Base-by-base conservation (phyloP, 192 early-diverging fungal species). In the Hyaloraphidium curvatum region DNA sequence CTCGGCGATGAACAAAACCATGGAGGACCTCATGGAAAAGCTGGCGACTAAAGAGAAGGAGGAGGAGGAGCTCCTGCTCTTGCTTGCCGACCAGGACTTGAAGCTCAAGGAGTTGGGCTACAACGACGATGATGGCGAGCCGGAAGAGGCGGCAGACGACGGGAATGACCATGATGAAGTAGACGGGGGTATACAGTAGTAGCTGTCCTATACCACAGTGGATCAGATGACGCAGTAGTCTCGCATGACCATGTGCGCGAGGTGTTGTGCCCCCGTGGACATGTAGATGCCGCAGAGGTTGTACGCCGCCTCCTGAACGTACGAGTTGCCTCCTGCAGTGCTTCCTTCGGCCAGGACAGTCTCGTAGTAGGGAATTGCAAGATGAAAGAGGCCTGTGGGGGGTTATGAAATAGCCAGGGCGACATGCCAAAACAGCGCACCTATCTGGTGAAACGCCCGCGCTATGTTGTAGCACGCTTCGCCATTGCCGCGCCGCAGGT, bases 281-380 rank as follows among this genome's bases (percentile, higher is more conserved):
- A 82, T 56, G 53, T 89, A 91, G 21, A 98, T 86, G 28, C 74
- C 57, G 33, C 81, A 73, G 52, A 95, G 63, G 55, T 98, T 98
- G 63, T 91, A 96, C 22, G 91, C 94, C 0, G 86, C 83, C 71
- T 52, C 52, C 67, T 75, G 40, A 91, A 51, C 30, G 77, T 69
- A 25, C 67, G 75, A 9, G 55, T 50, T 40, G 72, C 69, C 35
- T 59, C 35, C 30, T 25, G 48, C 28, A 26, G 19, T 55, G 52
- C 4, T 30, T 23, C 3, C 26, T 39, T 9, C 25, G n/a, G n/a
- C 30, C 53, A 31, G 1, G 37, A 43, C 19, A 53, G 35, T 31
- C 30, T 79, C 73, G 56, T 98, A 98, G 60, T 89, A 86, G n/a
- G 68, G 67, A n/a, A 81, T 63, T 0, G 94, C 94, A 17, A 89